phyloP scores from a whole-genome alignment of 768 basidiomycete species.

The Boletus patriciae region DNA sequence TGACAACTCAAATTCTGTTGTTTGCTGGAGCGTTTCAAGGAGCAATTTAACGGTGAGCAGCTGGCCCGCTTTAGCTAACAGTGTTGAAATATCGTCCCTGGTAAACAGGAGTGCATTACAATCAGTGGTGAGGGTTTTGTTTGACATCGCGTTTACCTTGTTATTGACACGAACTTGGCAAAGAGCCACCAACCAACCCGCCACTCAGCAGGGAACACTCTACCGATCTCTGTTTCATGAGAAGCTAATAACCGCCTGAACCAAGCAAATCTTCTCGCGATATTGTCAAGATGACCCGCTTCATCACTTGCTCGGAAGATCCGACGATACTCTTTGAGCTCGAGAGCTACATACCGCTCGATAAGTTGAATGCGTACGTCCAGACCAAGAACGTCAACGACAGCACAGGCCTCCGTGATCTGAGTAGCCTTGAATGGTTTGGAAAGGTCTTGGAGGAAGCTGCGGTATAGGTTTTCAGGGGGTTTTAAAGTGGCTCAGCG shows the following conservation, averaged over 20 bases:
- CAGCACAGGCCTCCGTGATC: slow-evolving; percentile 82
- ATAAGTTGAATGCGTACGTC: slow-evolving; percentile 82
- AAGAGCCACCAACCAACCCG: slow-evolving; percentile 78
- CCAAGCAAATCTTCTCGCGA: slow-evolving; percentile 92
- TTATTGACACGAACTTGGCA: slow-evolving; percentile 87
- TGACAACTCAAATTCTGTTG: slow-evolving; percentile 82
- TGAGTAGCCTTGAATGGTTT: slow-evolving; percentile 62
- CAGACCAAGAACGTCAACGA: slow-evolving; percentile 82
- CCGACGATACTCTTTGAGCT: slow-evolving; percentile 93
- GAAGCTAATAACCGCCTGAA: slow-evolving; percentile 81
- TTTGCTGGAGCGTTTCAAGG: slow-evolving; percentile 83
- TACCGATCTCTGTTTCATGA: slow-evolving; percentile 84
- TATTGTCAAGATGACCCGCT: slow-evolving; percentile 94
- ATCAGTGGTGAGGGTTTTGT: neutral
- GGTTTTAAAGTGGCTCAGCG: neutral
- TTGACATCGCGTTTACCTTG: slow-evolving; percentile 51
- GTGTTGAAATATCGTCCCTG: slow-evolving; percentile 81
- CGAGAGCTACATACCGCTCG: slow-evolving; percentile 85
- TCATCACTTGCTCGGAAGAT: slow-evolving; percentile 94
- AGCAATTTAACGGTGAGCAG: slow-evolving; percentile 74
- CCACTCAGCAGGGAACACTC: slow-evolving; percentile 86
- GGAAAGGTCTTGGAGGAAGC: slow-evolving; percentile 76
- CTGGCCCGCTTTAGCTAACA: slow-evolving; percentile 76
- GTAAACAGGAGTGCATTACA: neutral
- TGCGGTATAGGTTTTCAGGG: slow-evolving; percentile 30